phyloP scores from a whole-genome alignment of 805 yeast genomes.

The Lachancea sp. region DNA sequence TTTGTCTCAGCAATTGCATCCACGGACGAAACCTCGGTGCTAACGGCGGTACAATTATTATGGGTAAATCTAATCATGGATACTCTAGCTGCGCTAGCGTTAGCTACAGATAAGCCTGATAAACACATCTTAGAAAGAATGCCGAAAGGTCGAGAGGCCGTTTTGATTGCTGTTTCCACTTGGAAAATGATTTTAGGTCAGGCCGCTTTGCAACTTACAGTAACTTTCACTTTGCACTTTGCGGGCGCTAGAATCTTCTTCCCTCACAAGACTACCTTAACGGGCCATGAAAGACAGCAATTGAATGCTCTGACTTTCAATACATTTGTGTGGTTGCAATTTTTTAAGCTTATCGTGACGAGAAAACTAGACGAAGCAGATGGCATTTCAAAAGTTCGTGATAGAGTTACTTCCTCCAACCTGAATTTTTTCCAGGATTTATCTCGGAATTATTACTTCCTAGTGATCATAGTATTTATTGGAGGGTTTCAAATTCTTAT shows the following conservation, averaged over 20 bases:
- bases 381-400: constrained; percentile 50
- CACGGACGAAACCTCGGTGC: constrained; percentile 70
- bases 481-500: constrained; percentile 81
- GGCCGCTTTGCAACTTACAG: constrained; percentile 64
- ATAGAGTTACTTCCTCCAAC: constrained; percentile 55
- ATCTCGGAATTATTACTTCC: constrained; percentile 75
- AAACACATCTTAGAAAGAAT: constrained; percentile 67
- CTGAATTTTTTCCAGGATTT: constrained; percentile 80
- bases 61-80: constrained; percentile 99
- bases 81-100: constrained; percentile 92
- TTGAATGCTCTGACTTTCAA: constrained; percentile 85
- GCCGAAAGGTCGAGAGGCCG: constrained; percentile 76
- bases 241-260: constrained; percentile 62
- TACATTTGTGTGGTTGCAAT: constrained; percentile 96
- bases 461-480: constrained; percentile 63
- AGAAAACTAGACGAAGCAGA: constrained; percentile 87
- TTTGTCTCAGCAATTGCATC: constrained; percentile 91
- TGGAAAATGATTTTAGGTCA: constrained; percentile 98
- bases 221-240: constrained; percentile 79
- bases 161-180: constrained; percentile 84
- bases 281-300: constrained; percentile 47
- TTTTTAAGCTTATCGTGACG: constrained; percentile 85
- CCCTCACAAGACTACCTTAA: constrained; percentile 22
- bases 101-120: constrained; percentile 96
- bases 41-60: constrained; percentile 92